Evolutionary conservation across 768 basidiomycete genomes (phyloP), one percentile per base, ranked within the genome.

Genomic region (Grammothele lineata): DNA sequence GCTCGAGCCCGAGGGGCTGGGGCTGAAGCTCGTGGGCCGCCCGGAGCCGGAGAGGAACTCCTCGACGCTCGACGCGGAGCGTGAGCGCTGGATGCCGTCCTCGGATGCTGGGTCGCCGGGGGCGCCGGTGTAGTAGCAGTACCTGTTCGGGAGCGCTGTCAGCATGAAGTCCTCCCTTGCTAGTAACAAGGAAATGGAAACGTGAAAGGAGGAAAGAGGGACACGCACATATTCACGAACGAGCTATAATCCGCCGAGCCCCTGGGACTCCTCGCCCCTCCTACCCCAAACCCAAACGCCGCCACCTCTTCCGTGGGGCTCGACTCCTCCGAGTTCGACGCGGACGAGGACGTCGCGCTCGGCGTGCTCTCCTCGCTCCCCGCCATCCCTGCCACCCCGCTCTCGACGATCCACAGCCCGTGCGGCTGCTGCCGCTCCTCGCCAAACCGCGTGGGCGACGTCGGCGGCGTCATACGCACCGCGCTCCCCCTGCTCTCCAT

Each of bases 121-220:
- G 27, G 71, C 56, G 1, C 87, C 87, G 2, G 87, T 89, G 65
- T 78, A 90, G 66, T 89, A 90, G 68, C 87, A 90, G 64, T 85
- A 89, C 56, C 87, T 90, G 21, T n/a, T 44, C 11, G 19, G 21
- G 15, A 45, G 34, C 21, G 6, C n/a, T 14, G 38, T 41, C 25
- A 45, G 53, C 18, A 5, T n/a, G n/a, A n/a, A n/a, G n/a, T n/a
- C n/a, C n/a, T n/a, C n/a, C n/a, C n/a, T n/a, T n/a, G n/a, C n/a
- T n/a, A n/a, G n/a, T n/a, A n/a, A n/a, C n/a, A n/a, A n/a, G n/a
- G n/a, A n/a, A n/a, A n/a, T n/a, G n/a, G n/a, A n/a, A n/a, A n/a
- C n/a, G n/a, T n/a, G n/a, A n/a, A n/a, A n/a, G n/a, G n/a, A n/a
- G n/a, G n/a, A n/a, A n/a, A n/a, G n/a, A n/a, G n/a, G n/a, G n/a